These are phyloP conservation scores for Trypanosoma cruzi DNA, from an alignment of 208 protist species.

Conservation along the genomic window DNA sequence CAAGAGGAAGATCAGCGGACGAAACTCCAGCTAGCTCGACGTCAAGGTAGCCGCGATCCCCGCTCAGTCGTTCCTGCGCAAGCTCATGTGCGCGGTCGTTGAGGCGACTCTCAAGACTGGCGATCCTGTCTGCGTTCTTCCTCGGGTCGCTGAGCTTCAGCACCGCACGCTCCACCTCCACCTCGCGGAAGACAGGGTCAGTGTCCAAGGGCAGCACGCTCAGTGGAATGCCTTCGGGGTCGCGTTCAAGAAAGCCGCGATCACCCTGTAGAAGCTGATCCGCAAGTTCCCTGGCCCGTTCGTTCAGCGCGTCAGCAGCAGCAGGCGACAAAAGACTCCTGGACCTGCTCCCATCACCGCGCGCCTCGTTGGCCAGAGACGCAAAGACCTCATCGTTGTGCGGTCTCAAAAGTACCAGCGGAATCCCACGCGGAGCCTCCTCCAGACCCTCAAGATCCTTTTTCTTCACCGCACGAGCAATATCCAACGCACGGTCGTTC, in stretches of 20 bases:
- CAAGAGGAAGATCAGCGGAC: constrained; percentile 54
- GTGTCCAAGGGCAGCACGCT: constrained; percentile 50
- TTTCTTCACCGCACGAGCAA: constrained; percentile 51
- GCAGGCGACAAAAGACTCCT: constrained; percentile 9
- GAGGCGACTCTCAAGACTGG: constrained; percentile 65
- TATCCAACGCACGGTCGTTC: constrained; percentile 42
- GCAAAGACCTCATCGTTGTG: constrained; percentile 62
- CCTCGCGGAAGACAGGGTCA: constrained; percentile 52
- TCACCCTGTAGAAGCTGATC: constrained; percentile 53
- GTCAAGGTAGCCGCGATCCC: constrained; percentile 57
- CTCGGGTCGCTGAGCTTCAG: constrained; percentile 55
- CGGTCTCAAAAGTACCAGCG: constrained; percentile 62
- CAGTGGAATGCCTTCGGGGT: constrained; percentile 71
- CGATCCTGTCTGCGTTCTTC: constrained; percentile 44
- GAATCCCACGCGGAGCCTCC: constrained; percentile 53
- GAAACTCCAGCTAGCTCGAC: constrained; percentile 56
- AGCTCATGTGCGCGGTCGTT: constrained; percentile 53
- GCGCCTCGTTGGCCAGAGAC: constrained; percentile 46
- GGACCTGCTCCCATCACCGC: constrained; percentile 26
- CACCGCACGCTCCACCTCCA: constrained; percentile 66
- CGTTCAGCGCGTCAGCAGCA: constrained; percentile 42
- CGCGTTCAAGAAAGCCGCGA: constrained; percentile 67
- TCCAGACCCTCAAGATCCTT: constrained; percentile 53
- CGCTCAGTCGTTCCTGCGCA: constrained; percentile 38
- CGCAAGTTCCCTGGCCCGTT: constrained; percentile 43